Percentiles rank a stretch among this genome's conserved stretches.
Conservation (phyloP, 139 green algal genomes). For the Edaphochlamys debaryana region DNA sequence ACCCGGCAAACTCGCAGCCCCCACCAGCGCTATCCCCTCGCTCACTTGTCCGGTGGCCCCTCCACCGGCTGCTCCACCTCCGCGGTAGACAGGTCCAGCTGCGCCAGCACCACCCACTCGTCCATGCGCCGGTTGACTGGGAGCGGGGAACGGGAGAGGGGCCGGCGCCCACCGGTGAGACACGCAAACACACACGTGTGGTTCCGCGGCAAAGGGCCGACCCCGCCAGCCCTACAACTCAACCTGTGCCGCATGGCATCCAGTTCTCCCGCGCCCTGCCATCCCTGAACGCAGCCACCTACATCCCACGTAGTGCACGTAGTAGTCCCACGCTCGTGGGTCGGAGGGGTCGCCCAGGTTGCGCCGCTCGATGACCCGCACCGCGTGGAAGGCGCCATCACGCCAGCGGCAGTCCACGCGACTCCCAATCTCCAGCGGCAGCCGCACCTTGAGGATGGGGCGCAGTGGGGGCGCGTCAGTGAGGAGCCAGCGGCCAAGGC, state of each 20-base stretch:
- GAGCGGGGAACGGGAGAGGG: too few species aligned
- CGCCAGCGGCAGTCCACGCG: conserved; percentile 82
- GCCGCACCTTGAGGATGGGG: conserved; percentile 60
- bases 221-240: too few species aligned
- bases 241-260: too few species aligned
- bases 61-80: conserved; percentile 70
- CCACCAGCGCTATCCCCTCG: not conserved
- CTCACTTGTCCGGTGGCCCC: conserved; percentile 54
- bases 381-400: conserved; percentile 81
- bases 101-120: conserved; percentile 88
- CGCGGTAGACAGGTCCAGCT: conserved; percentile 86
- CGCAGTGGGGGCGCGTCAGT: not conserved
- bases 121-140: conserved; percentile 97
- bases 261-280: not conserved
- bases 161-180: too few species aligned
- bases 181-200: too few species aligned
- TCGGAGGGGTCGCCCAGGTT: conserved; percentile 21
- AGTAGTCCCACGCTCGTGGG: conserved; percentile 88
- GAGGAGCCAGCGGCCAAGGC: too few species aligned
- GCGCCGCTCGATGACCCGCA: conserved; percentile 89
- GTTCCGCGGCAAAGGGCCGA: too few species aligned
- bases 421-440: conserved; percentile 88
- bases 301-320: conserved; percentile 93
- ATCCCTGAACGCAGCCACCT: too few species aligned
- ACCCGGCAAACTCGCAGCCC: too few species aligned